A percentile compares a stretch with the other conserved stretches of the same genome.
phyloP scores from a whole-genome alignment of 371 early-diverging fungal genomes.

The Mortierella sp. region DNA sequence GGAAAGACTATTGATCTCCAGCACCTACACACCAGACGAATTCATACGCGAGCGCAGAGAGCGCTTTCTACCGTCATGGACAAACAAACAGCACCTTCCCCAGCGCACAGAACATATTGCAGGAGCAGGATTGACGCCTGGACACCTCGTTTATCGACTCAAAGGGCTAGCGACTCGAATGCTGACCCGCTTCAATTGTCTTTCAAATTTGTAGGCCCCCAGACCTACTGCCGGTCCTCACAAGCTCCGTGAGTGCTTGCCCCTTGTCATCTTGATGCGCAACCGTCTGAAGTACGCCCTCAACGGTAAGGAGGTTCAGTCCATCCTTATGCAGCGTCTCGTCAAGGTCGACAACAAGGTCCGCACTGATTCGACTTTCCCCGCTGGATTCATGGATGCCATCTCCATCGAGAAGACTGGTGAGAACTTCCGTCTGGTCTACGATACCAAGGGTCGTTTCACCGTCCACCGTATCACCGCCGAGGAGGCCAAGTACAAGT shows the following conservation, averaged over 20 bases:
- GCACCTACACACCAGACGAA: background rate
- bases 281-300: constrained; percentile 99
- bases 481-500: constrained; percentile 99
- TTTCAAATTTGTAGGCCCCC: constrained; percentile 82
- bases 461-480: constrained; percentile 99
- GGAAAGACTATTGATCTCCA: background rate
- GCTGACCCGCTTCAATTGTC: constrained; percentile 7
- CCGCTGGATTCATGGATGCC: constrained; percentile 99
- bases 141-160: background rate
- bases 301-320: constrained; percentile 97
- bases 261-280: constrained; percentile 98
- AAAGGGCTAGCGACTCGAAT: background rate
- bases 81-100: background rate
- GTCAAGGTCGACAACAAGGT: constrained; percentile 99
- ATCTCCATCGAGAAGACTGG: constrained; percentile 99
- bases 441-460: constrained; percentile 99
- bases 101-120: background rate
- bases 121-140: background rate
- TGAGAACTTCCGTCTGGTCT: constrained; percentile 99
- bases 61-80: background rate
- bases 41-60: background rate
- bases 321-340: constrained; percentile 98
- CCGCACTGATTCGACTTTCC: constrained; percentile 98
- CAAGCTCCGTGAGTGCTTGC: constrained; percentile 99
- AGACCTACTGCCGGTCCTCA: constrained; percentile 99